Evolutionary conservation across 2,329 filamentous ascomycete species (phyloP).

Genomic region (Talaromyces funiculosus): DNA sequence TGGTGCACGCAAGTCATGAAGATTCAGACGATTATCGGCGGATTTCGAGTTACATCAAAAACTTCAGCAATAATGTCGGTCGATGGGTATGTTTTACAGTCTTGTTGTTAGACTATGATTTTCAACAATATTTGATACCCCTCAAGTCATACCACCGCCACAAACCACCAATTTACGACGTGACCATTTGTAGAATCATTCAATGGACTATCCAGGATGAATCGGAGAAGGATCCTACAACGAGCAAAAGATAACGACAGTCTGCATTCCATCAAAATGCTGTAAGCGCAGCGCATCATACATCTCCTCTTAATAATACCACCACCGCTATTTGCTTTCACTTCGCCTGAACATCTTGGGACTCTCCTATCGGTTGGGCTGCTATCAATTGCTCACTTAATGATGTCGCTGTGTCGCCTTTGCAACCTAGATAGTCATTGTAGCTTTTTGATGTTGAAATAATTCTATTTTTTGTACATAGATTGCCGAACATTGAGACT

Average conservation of each 20-base stretch:
- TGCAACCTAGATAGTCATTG: not conserved
- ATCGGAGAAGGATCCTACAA: not conserved
- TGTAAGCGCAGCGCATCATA: not conserved
- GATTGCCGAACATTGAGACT: constrained; percentile 2
- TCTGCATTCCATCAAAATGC: not conserved
- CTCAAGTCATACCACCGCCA: constrained; percentile 1
- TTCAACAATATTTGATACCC: constrained; percentile 6
- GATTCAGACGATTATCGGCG: not conserved
- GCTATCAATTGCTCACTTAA: not conserved
- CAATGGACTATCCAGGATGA: not conserved
- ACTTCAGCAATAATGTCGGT: not conserved
- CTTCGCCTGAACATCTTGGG: not conserved
- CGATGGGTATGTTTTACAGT: not conserved
- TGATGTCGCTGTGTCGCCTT: not conserved
- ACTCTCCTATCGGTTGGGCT: not conserved
- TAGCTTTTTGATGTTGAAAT: not conserved
- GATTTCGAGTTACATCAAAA: not conserved
- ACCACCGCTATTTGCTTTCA: not conserved
- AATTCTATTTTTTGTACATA: constrained; percentile 5
- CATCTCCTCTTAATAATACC: not conserved
- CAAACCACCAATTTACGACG: not conserved
- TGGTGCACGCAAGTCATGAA: not conserved
- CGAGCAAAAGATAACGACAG: not conserved
- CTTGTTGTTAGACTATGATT: not conserved
- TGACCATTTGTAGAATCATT: not conserved